These are phyloP conservation scores for Yarrowia porcina DNA, from an alignment of 805 yeast species.

Conservation along the genomic window DNA sequence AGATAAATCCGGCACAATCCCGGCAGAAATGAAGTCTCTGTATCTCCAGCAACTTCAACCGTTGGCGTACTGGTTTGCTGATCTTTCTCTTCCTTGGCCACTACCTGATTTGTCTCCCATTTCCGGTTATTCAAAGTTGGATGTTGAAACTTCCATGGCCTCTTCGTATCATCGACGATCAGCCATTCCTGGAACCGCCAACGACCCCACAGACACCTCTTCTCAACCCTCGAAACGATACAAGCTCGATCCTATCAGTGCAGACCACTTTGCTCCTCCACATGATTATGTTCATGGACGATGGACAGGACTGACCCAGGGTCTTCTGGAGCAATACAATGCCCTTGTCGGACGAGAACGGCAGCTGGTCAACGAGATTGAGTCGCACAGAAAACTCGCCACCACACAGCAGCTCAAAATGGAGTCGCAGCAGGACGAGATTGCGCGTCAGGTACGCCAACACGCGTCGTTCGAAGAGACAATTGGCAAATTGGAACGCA, in stretches of 20 bases:
- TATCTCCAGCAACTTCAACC: slow-evolving; percentile 64
- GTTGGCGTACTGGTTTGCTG: slow-evolving; percentile 58
- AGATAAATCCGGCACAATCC: slow-evolving; percentile 76
- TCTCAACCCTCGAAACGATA: slow-evolving; percentile 48
- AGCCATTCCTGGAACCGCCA: slow-evolving; percentile 24
- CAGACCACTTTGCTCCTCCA: slow-evolving; percentile 34
- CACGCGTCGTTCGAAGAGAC: slow-evolving; percentile 40
- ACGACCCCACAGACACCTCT: slow-evolving; percentile 41
- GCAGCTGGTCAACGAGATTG: slow-evolving; percentile 43
- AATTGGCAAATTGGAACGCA: slow-evolving; percentile 32
- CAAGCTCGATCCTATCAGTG: slow-evolving; percentile 60
- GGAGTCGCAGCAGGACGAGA: slow-evolving; percentile 45
- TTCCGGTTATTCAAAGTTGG: slow-evolving; percentile 60
- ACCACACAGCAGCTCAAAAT: slow-evolving; percentile 45
- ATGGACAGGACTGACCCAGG: slow-evolving; percentile 22
- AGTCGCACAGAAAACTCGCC: slow-evolving; percentile 45
- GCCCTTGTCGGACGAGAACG: slow-evolving; percentile 7
- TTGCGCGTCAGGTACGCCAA: slow-evolving; percentile 47
- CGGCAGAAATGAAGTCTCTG: slow-evolving; percentile 74
- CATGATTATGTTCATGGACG: slow-evolving; percentile 34
- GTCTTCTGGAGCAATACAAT: slow-evolving; percentile 17
- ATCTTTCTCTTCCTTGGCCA: slow-evolving; percentile 60
- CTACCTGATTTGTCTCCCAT: slow-evolving; percentile 68
- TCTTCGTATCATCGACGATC: slow-evolving; percentile 17
- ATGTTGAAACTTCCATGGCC: slow-evolving; percentile 64